Percentiles rank a stretch among this genome's conserved stretches.
Conservation (phyloP, 208 protist genomes). For the Leishmania braziliensis region DNA sequence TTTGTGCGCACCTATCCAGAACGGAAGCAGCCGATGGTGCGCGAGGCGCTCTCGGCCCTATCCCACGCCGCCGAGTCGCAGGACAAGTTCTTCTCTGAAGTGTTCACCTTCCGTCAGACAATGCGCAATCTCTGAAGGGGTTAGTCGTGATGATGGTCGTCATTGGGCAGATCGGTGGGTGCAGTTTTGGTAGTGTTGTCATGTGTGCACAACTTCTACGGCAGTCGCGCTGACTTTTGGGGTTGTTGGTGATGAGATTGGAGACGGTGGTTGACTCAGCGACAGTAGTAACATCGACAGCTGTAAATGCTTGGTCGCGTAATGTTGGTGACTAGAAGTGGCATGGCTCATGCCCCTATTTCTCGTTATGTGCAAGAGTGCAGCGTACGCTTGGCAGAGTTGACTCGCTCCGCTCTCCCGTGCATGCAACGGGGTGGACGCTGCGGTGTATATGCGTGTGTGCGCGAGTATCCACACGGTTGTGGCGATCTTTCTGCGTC, state of each 20-base stretch:
- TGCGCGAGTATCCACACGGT: neutral
- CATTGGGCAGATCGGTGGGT: neutral
- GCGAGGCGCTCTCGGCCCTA: conserved; percentile 67
- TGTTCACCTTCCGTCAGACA: conserved; percentile 76
- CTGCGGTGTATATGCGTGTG: neutral
- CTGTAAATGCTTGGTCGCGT: neutral
- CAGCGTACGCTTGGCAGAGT: neutral
- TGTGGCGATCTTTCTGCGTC: conserved; percentile 1
- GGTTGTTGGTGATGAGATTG: neutral
- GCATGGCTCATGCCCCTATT: neutral
- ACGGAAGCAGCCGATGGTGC: conserved; percentile 59
- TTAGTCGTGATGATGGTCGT: conserved; percentile 1
- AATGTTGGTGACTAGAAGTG: neutral
- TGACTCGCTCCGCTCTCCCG: neutral
- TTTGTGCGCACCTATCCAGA: conserved; percentile 72
- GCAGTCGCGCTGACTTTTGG: neutral
- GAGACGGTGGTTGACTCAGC: neutral
- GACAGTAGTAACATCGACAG: neutral
- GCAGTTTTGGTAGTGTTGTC: neutral
- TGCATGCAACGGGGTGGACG: neutral
- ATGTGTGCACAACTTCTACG: no score
- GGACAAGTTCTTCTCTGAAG: conserved; percentile 82
- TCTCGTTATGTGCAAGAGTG: neutral
- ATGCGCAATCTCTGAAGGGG: conserved; percentile 54
- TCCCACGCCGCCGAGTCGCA: conserved; percentile 66